Percentiles rank a stretch among this genome's conserved stretches.
Conservation (phyloP, 1,284 basidiomycete species). For the Boletus holoroseus region DNA sequence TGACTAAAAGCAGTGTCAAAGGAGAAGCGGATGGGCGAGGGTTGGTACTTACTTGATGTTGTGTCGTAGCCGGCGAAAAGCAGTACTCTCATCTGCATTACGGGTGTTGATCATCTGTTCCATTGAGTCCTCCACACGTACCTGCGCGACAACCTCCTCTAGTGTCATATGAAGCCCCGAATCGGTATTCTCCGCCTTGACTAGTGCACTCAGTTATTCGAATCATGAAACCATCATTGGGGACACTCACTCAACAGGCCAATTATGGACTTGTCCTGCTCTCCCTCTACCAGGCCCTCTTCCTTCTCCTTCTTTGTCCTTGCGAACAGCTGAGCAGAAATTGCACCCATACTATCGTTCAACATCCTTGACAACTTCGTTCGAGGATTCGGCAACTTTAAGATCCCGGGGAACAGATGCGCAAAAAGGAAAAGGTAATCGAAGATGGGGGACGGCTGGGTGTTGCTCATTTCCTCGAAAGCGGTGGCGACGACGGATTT, state of each 20-base stretch:
- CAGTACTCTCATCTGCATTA: slow-evolving; percentile 28
- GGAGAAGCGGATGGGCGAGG: background rate
- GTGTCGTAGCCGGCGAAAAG: slow-evolving; percentile 43
- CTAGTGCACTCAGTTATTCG: slow-evolving; percentile 26
- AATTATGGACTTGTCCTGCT: slow-evolving; percentile 47
- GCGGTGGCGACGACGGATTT: slow-evolving; percentile 39
- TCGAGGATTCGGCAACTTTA: slow-evolving; percentile 41
- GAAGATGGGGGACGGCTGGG: slow-evolving; percentile 28
- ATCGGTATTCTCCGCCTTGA: slow-evolving; percentile 46
- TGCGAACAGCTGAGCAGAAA: slow-evolving; percentile 44
- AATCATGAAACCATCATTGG: background rate
- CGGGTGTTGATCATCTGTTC: background rate
- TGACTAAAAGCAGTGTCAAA: slow-evolving; percentile 9
- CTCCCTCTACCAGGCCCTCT: slow-evolving; percentile 21
- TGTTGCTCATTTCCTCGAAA: slow-evolving; percentile 41
- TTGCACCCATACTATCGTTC: slow-evolving; percentile 37
- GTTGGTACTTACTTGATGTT: slow-evolving; percentile 36
- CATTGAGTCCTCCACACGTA: background rate
- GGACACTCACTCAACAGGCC: slow-evolving; percentile 44
- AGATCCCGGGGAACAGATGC: slow-evolving; percentile 41
- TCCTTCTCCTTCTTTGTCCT: slow-evolving; percentile 41
- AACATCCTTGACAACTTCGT: slow-evolving; percentile 35
- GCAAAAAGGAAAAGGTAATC: slow-evolving; percentile 40
- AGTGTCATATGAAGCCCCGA: slow-evolving; percentile 24
- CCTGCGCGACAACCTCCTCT: slow-evolving; percentile 63